phyloP scores from a whole-genome alignment of 129 eudicot species.

The Ambrosia trifida region DNA sequence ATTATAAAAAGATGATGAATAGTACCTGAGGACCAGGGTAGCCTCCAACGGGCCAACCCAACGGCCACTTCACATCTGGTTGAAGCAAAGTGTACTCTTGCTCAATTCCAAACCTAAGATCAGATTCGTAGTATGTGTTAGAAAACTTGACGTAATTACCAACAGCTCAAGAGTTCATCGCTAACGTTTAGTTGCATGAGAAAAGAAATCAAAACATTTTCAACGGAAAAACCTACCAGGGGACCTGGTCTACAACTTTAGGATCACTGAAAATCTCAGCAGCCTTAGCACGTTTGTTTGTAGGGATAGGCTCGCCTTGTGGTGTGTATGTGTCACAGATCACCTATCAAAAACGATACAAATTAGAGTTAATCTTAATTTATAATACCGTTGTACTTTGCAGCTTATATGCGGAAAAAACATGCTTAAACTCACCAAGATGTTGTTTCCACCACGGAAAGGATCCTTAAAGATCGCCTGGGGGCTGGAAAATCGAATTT shows the following conservation, averaged over 20 bases:
- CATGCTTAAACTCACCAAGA: constrained; percentile 62
- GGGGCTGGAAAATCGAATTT: constrained; percentile 58
- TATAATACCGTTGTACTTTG: not conserved
- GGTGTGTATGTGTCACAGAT: constrained; percentile 95
- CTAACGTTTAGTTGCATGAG: constrained; percentile 2
- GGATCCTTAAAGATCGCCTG: constrained; percentile 98
- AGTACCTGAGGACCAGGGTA: constrained; percentile 99
- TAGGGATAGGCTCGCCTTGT: constrained; percentile 92
- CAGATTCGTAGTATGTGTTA: not conserved
- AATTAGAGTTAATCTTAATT: not conserved
- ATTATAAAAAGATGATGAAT: not conserved
- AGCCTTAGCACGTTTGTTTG: constrained; percentile 92
- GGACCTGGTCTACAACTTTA: constrained; percentile 66
- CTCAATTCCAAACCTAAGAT: constrained; percentile 85
- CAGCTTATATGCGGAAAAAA: not conserved
- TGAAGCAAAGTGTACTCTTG: constrained; percentile 97
- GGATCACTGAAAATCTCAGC: constrained; percentile 82
- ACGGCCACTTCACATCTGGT: constrained; percentile 85
- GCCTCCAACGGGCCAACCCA: constrained; percentile 99
- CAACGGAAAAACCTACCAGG: constrained; percentile 54
- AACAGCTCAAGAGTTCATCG: not conserved
- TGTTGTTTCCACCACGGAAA: constrained; percentile 96
- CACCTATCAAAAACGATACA: constrained; percentile 49
- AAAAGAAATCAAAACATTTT: not conserved
- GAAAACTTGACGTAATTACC: not conserved